A percentile compares a stretch with the other conserved stretches of the same genome.
phyloP scores from a whole-genome alignment of 345 rosid species.

The Nasturtium officinale region DNA sequence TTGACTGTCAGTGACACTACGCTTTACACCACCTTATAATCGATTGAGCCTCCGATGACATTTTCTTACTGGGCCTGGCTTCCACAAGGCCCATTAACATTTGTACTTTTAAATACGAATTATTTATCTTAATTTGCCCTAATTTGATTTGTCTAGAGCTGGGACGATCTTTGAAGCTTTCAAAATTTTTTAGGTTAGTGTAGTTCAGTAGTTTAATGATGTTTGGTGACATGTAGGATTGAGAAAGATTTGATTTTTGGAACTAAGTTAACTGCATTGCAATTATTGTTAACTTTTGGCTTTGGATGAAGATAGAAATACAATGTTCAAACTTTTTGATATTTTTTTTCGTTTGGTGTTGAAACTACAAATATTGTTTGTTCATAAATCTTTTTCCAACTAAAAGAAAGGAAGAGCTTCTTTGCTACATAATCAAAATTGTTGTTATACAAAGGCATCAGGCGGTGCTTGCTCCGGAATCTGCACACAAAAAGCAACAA shows the following conservation, averaged over 20 bases:
- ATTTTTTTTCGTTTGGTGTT: neutral
- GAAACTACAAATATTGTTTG: neutral
- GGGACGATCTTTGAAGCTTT: neutral
- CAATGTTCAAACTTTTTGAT: neutral
- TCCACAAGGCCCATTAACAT: neutral
- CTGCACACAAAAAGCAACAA: constrained; percentile 24
- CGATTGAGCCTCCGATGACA: neutral
- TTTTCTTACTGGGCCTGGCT: constrained; percentile 19
- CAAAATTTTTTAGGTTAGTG: too few relatives aligned
- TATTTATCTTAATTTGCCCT: neutral
- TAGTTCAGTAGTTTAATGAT: too few relatives aligned
- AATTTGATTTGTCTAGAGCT: neutral
- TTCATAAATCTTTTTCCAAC: neutral
- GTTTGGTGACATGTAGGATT: neutral
- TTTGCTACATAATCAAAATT: neutral
- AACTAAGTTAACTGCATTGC: neutral
- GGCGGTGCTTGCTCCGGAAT: constrained; percentile 46
- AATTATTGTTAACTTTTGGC: neutral
- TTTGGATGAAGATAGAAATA: neutral
- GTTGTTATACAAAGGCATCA: constrained; percentile 30
- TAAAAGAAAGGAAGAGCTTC: neutral
- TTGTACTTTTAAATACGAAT: neutral
- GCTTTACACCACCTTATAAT: neutral
- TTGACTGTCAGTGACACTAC: constrained; percentile 22
- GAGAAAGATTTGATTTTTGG: constrained; percentile 11